phyloP scores from a whole-genome alignment of 345 rosid species.

The Populus pruinosa region DNA sequence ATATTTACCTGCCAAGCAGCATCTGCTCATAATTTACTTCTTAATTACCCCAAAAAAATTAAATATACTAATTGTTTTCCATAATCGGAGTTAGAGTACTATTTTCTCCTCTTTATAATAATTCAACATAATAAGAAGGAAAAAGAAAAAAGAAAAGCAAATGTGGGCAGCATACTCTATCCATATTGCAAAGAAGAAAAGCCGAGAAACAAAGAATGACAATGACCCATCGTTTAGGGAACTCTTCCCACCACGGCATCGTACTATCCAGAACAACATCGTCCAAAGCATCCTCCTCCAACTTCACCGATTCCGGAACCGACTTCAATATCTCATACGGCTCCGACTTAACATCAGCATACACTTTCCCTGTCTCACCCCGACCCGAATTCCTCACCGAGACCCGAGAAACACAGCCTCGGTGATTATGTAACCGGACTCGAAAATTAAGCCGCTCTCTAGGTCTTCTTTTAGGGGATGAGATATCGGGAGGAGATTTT shows the following conservation, averaged over 20 bases:
- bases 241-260: constrained; percentile 77
- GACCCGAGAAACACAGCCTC: constrained; percentile 38
- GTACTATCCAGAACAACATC: constrained; percentile 29
- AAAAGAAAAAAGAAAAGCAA: neutral
- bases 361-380: constrained; percentile 26
- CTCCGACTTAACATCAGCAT: constrained; percentile 43
- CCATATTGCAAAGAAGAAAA: constrained; percentile 91
- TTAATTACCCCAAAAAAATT: neutral
- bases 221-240: constrained; percentile 88
- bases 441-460: constrained; percentile 20
- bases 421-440: constrained; percentile 18
- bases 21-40: constrained; percentile 19
- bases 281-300: constrained; percentile 17
- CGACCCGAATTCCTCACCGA: constrained; percentile 36
- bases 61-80: neutral
- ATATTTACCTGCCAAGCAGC: constrained; percentile 73
- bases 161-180: constrained; percentile 49
- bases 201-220: constrained; percentile 82
- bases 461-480: constrained; percentile 16
- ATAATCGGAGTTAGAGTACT: neutral
- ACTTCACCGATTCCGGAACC: constrained; percentile 31
- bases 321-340: constrained; percentile 27
- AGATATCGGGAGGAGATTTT: constrained; percentile 26
- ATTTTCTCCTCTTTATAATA: neutral
- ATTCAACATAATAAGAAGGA: neutral